Evolutionary conservation across 495 filamentous ascomycete species (phyloP), one percentile per base, ranked within the genome.

Genomic region (Xylaria cubensis): DNA sequence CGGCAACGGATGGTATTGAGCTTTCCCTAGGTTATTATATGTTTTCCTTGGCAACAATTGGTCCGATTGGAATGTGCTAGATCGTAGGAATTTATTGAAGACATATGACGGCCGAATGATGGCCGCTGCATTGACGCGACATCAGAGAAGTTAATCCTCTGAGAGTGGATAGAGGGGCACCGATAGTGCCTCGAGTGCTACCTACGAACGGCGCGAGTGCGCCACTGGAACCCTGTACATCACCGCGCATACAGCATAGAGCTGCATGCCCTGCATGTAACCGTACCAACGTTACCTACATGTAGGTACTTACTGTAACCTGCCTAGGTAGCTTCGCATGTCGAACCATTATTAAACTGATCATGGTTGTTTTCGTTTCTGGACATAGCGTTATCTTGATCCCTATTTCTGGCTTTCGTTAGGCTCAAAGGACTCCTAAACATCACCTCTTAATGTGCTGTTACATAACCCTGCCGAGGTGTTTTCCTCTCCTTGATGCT

Each of bases 31-130:
- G 32, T 29, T 10, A 61, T 24, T 15, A 44, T 64, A 26, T 64
- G n/a, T 9, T 64, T 42, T 17, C 61, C 8, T 26, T 8, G 21
- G 13, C 15, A 39, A 12, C 61, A 44, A 64, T 64, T 64, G 61
- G 61, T n/a, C 21, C 61, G 61, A 64, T 64, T 46, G 61, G 61
- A 64, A 64, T 64, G 61, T n/a, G 7, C 61, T 24, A 64, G 61
- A 64, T 64, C 39, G 39, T 21, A 44, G 36, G 39, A 44, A 44
- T 26, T 61, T 64, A 64, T 64, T 64, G 39, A 64, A 64, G 39
- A 64, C 39, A 29, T 44, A 44, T 44, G 61, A 64, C 36, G 59
- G 59, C 36, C 10, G 7, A 63, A n/a, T 63, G 13, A 63, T 42
- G 59, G 26, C 36, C 36, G 34, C 24, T 13, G 21, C 39, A 42